A percentile compares a stretch with the other conserved stretches of the same genome.
Evolutionary conservation across 1,284 basidiomycete species (phyloP).

Genomic region (Ceratobasidium papillatum): DNA sequence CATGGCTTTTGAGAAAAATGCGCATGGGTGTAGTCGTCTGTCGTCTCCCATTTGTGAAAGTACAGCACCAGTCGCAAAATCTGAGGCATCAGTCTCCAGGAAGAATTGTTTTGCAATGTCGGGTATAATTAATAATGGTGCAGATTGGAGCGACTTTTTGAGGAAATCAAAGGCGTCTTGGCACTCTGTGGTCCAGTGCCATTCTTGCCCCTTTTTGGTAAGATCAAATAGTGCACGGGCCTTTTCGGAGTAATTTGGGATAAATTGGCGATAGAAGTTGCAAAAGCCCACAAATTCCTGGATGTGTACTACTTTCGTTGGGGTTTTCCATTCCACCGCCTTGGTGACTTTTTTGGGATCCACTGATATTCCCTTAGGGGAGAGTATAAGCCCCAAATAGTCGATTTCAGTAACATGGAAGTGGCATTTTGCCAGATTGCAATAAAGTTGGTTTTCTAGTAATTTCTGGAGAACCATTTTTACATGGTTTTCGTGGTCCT

Average conservation of each 20-base stretch:
- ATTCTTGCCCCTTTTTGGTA: not conserved
- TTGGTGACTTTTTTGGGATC: slow-evolving; percentile 48
- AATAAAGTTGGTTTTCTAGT: slow-evolving; percentile 35
- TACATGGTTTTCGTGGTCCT: slow-evolving; percentile 50
- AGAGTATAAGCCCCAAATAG: slow-evolving; percentile 50
- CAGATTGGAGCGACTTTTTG: not conserved
- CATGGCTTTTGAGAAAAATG: too few species aligned
- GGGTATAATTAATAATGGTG: too few species aligned
- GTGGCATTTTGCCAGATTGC: slow-evolving; percentile 48
- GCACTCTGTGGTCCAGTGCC: not conserved
- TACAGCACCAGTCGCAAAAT: too few species aligned
- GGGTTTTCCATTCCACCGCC: slow-evolving; percentile 49
- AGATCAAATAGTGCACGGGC: not conserved
- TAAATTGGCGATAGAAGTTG: slow-evolving; percentile 45
- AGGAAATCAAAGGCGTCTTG: not conserved
- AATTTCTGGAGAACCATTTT: slow-evolving; percentile 45
- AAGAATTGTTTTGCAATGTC: too few species aligned
- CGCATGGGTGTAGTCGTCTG: too few species aligned
- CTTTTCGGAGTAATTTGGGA: slow-evolving; percentile 35
- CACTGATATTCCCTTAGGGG: slow-evolving; percentile 46
- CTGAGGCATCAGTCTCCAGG: too few species aligned
- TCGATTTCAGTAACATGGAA: slow-evolving; percentile 46
- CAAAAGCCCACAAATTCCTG: slow-evolving; percentile 50
- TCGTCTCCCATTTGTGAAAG: too few species aligned
- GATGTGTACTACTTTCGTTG: slow-evolving; percentile 46